A percentile compares a stretch with the other conserved stretches of the same genome.
These are phyloP conservation scores for Pyrenophora tritici-repentis DNA, from an alignment of 2,329 filamentous ascomycete genomes.

Conservation along the genomic window DNA sequence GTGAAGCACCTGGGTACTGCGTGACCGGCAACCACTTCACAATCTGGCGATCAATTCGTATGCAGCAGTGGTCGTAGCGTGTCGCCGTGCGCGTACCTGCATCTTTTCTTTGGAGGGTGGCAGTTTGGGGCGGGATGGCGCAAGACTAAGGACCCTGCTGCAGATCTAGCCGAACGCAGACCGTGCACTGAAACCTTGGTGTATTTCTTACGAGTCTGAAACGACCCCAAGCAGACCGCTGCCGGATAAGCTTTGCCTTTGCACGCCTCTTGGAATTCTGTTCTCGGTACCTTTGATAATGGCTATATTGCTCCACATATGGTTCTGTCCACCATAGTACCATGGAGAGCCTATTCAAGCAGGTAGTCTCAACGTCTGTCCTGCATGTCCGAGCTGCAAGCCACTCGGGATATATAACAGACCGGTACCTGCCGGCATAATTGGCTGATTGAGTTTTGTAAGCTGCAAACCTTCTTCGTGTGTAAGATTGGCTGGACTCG, in stretches of 20 bases:
- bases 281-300: not conserved
- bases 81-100: not conserved
- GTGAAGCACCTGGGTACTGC: not conserved
- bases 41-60: not conserved
- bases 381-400: not conserved
- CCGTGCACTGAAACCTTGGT: constrained; percentile 27
- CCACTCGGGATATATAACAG: too few species aligned
- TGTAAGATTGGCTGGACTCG: too few species aligned
- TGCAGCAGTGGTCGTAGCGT: constrained; percentile 1
- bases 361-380: too few species aligned
- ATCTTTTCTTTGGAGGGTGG: constrained; percentile 10
- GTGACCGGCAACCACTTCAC: not conserved
- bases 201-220: constrained; percentile 25
- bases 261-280: not conserved
- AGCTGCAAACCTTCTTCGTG: too few species aligned
- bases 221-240: constrained; percentile 13
- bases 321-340: not conserved
- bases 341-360: too few species aligned
- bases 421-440: too few species aligned
- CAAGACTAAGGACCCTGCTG: constrained; percentile 15
- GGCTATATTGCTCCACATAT: not conserved
- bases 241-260: constrained; percentile 7
- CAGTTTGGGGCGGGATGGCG: constrained; percentile 18
- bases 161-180: constrained; percentile 26
- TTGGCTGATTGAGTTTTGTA: too few species aligned